Conservation (phyloP, 78 protist genomes). For the Dictyostelium citrinum region DNA sequence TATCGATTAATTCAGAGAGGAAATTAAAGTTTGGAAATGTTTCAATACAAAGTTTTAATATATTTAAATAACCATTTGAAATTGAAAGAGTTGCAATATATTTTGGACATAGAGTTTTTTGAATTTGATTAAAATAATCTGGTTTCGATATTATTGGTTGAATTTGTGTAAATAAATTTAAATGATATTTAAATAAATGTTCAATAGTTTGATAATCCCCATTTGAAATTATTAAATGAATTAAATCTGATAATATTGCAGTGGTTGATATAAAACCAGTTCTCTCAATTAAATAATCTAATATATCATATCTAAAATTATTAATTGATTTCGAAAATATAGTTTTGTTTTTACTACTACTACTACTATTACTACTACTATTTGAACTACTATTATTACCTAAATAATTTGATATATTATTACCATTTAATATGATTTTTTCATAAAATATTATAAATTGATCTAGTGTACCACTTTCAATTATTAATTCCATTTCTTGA, state of each 20-base stretch:
- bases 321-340: not conserved
- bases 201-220: not conserved
- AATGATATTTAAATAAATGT: not conserved
- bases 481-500: not conserved
- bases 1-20: not conserved
- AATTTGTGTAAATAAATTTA: not conserved
- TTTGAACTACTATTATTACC: not conserved
- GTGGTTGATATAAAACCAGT: not conserved
- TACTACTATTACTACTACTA: not conserved
- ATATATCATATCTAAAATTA: not conserved
- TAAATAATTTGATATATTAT: not conserved
- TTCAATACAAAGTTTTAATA: not conserved
- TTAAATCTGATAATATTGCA: not conserved
- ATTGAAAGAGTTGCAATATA: not conserved
- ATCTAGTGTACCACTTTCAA: not conserved
- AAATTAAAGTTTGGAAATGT: not conserved
- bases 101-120: not conserved
- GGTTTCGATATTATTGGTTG: not conserved
- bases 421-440: not conserved
- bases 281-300: not conserved
- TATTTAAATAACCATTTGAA: not conserved
- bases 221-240: constrained; percentile 4
- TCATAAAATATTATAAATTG: not conserved
- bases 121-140: not conserved
- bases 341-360: not conserved